These are phyloP conservation scores for Phytophthora brassicae DNA, from an alignment of 352 stramenopile genomes.

Conservation along the genomic window DNA sequence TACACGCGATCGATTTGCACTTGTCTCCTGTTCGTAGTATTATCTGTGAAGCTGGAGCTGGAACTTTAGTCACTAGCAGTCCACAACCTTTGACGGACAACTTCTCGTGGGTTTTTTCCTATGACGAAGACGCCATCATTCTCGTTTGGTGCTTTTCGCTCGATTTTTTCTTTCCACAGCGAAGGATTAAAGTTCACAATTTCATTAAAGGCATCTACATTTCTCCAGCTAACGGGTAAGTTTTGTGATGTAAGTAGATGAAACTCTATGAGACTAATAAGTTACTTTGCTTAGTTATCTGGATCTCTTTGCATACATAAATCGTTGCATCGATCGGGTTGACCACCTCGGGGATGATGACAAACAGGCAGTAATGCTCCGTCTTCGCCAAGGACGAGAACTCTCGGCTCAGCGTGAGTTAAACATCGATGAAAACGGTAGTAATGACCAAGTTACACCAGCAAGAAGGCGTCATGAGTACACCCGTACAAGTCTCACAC, in stretches of 20 bases:
- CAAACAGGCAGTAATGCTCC: conserved; percentile 27
- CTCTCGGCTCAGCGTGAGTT: conserved; percentile 23
- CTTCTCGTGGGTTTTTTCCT: conserved; percentile 61
- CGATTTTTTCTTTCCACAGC: conserved; percentile 55
- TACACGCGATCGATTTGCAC: conserved; percentile 57
- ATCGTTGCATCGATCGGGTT: conserved; percentile 34
- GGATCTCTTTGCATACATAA: conserved; percentile 35
- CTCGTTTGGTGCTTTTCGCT: conserved; percentile 61
- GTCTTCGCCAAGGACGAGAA: conserved; percentile 27
- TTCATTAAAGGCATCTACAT: conserved; percentile 38
- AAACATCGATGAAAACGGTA: conserved; percentile 3
- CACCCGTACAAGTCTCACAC: background rate
- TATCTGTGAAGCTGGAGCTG: conserved; percentile 30
- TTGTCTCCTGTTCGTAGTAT: conserved; percentile 43
- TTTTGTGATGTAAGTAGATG: background rate
- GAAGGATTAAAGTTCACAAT: conserved; percentile 44
- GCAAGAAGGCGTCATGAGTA: background rate
- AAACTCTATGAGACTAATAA: too few relatives aligned
- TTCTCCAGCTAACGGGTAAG: conserved; percentile 22
- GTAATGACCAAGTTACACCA: background rate
- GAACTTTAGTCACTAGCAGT: conserved; percentile 4
- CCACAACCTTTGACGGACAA: conserved; percentile 24
- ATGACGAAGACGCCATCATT: conserved; percentile 44
- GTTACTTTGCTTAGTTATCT: conserved; percentile 24
- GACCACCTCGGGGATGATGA: conserved; percentile 32